Conservation (phyloP, 768 basidiomycete genomes). For the Amanita subjunquillea region DNA sequence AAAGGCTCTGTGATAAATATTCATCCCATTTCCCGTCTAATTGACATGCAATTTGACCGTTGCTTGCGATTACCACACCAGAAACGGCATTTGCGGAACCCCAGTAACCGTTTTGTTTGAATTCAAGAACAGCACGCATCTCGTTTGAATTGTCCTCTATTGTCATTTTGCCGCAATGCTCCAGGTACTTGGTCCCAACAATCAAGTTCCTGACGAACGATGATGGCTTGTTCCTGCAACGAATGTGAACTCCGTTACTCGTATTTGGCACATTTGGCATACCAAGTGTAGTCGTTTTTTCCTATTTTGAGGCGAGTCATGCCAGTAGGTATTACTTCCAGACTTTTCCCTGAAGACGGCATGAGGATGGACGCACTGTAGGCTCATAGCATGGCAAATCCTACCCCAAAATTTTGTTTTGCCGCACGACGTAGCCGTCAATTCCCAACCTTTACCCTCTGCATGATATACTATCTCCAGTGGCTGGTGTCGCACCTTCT, state of each 20-base stretch:
- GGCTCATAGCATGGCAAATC: conserved; percentile 13
- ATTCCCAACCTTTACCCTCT: conserved; percentile 67
- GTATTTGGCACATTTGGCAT: background rate
- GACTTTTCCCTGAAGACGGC: conserved; percentile 57
- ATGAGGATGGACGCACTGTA: conserved; percentile 9
- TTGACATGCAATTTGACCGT: conserved; percentile 43
- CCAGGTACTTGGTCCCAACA: conserved; percentile 86
- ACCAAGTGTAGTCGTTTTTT: conserved; percentile 66
- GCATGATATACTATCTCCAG: conserved; percentile 82
- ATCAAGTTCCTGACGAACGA: conserved; percentile 85
- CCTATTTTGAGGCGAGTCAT: conserved; percentile 58
- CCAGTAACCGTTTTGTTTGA: conserved; percentile 83
- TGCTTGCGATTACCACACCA: conserved; percentile 44
- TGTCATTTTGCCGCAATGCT: conserved; percentile 73
- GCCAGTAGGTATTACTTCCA: conserved; percentile 80
- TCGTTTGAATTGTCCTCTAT: conserved; percentile 53
- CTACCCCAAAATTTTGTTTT: conserved; percentile 88
- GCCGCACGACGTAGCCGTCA: conserved; percentile 67
- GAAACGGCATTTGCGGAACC: conserved; percentile 65
- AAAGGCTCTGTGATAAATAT: conserved; percentile 58
- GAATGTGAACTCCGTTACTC: background rate
- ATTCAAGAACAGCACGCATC: conserved; percentile 62
- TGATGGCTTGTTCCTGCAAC: conserved; percentile 69
- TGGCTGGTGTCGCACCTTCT: conserved; percentile 83
- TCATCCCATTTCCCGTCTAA: conserved; percentile 93